Conservation (phyloP, 148 eudicot species). For the Camellia granthamiana region DNA sequence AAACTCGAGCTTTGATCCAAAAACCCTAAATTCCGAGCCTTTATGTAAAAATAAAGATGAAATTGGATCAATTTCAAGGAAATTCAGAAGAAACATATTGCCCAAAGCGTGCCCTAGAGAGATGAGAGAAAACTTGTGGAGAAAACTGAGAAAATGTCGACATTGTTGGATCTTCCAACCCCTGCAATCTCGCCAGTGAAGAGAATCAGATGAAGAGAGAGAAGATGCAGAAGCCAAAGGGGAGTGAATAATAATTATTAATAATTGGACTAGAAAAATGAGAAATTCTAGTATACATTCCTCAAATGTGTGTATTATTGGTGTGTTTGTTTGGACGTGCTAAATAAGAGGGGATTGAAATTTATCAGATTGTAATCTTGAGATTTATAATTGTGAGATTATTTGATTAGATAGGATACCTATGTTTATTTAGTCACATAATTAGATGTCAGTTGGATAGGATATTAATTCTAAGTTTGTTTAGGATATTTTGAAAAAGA, state of each 20-base stretch:
- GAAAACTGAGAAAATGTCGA: constrained; percentile 18
- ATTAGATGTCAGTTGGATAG: too few species aligned
- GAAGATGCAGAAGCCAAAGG: not conserved
- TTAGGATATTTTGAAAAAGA: too few species aligned
- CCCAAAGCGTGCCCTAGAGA: not conserved
- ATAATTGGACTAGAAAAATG: constrained; percentile 6
- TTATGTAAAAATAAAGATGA: not conserved
- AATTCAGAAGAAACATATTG: not conserved
- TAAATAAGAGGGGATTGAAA: too few species aligned
- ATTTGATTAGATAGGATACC: too few species aligned
- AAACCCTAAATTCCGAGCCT: constrained; percentile 22
- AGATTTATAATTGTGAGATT: too few species aligned
- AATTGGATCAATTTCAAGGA: not conserved
- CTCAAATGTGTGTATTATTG: too few species aligned
- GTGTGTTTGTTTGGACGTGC: too few species aligned
- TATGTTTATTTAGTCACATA: too few species aligned
- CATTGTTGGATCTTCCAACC: constrained; percentile 35
- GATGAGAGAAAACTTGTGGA: not conserved
- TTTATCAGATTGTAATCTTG: too few species aligned
- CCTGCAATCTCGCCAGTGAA: constrained; percentile 10
- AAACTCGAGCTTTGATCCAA: constrained; percentile 14
- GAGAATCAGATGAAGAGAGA: not conserved
- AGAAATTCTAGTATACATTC: not conserved
- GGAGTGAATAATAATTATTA: constrained; percentile 4
- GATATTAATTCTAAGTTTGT: too few species aligned